phyloP scores from a whole-genome alignment of 345 rosid species.

The Kandelia obovata region DNA sequence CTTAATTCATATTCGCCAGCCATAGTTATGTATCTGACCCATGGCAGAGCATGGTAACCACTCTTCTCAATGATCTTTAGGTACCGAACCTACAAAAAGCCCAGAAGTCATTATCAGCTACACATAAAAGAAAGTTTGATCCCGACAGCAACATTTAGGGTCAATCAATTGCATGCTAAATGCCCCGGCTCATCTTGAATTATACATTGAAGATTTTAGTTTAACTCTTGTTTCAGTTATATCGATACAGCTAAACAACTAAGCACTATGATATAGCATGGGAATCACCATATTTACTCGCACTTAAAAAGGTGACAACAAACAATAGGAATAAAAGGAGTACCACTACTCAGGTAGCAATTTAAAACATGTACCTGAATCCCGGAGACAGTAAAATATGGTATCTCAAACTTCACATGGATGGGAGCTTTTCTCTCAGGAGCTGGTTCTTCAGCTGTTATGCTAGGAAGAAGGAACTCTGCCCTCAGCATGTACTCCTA shows the following conservation, averaged over 20 bases:
- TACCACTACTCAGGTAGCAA: too few relatives aligned
- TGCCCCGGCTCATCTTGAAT: too few relatives aligned
- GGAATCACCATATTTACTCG: too few relatives aligned
- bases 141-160: neutral
- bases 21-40: slow-evolving; percentile 99
- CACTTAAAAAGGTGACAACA: too few relatives aligned
- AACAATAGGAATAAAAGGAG: too few relatives aligned
- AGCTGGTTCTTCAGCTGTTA: slow-evolving; percentile 64
- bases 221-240: too few relatives aligned
- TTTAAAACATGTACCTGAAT: slow-evolving; percentile 58
- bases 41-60: slow-evolving; percentile 95
- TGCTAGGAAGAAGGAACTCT: slow-evolving; percentile 73
- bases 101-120: neutral
- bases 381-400: slow-evolving; percentile 85
- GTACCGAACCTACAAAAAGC: slow-evolving; percentile 72
- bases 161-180: neutral
- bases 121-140: neutral
- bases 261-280: too few relatives aligned
- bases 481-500: slow-evolving; percentile 91
- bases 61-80: slow-evolving; percentile 96
- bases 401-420: slow-evolving; percentile 75
- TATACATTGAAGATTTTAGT: too few relatives aligned
- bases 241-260: too few relatives aligned
- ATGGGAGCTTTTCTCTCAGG: slow-evolving; percentile 80
- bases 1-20: slow-evolving; percentile 96